Evolutionary conservation across 257 asterid species (phyloP), one percentile per base, ranked within the genome.

Genomic region (Plantago major): DNA sequence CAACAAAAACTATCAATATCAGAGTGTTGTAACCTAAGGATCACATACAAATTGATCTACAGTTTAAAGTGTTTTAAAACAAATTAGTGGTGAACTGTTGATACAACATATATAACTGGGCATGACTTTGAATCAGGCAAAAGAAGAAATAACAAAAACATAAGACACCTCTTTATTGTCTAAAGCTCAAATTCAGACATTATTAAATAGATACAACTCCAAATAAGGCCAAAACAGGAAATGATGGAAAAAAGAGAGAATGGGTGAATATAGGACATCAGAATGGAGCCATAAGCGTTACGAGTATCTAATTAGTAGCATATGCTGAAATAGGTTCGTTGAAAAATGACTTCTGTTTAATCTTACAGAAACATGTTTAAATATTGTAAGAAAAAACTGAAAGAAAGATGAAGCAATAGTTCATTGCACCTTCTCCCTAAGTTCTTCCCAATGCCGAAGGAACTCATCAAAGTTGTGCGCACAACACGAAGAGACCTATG

Each of bases 401-500:
- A 16, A 38, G 54, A 19, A 68, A 58, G 60, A 71, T 44, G 52
- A 66, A 65, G 44, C 52, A 66, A 49, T 55, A 48, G 63, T 52
- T 33, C 52, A 42, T 62, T 62, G 50, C 64, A 92, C 98, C 99
- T 84, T 70, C 62, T 58, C 51, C 68, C 71, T 57, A 72, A 33
- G 46, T 70, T 73, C 45, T 60, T 76, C 69, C 64, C 85, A 79
- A 78, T 64, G 74, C 55, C 60, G 74, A 71, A 74, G 72, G 80
- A 73, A 69, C 73, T 69, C 58, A 74, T 74, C 72, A 86, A 72
- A 68, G 83, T 67, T 68, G 70, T 76, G 79, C 63, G 94, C 58
- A 92, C 62, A 55, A 92, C 73, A 67, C 76, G 87, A 69, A 89
- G 82, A 71, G 97, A 81, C 68, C 86, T 72, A 58, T 76, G 84